Base-by-base conservation (phyloP, 2,329 filamentous ascomycete species). In the Cryphonectria radicalis region DNA sequence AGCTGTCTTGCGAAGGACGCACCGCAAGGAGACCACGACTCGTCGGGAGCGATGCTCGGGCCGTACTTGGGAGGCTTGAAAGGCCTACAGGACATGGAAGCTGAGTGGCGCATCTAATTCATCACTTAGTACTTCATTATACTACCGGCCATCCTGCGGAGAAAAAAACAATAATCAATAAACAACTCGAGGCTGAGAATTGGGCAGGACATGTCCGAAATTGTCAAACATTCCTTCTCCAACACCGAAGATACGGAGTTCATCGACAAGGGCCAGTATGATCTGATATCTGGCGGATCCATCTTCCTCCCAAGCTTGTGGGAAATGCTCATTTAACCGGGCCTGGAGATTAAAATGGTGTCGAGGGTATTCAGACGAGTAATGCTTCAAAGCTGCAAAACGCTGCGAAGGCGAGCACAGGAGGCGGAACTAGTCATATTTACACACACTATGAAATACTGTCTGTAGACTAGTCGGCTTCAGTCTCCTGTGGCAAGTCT, bases 61-160 rank as follows among this genome's bases (percentile, higher is more conserved):
- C 67, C 63, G 1, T 69, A 66, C 8, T 17, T 66, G 53, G 55
- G 53, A 28, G 66, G 59, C 11, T 53, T 32, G 8, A 68, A 53
- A 46, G 8, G 53, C 55, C 1, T 70, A 63, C 63, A 70, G 35
- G 42, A 63, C 68, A 17, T 66, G 68, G 63, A 6, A 28, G 25
- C 63, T 70, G 43, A 70, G 68, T 40, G 11, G 8, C 10, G 25
- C n/a, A 22, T 37, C 22, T 40, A 8, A 6, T 46, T 19, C 17
- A 22, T 46, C 19, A 7, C 1, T 7, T 32, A 46, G 22, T 46
- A 2, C 1, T 7, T n/a, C n/a, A n/a, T n/a, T 3, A 46, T 46
- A 3, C 5, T 46, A 46, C 17, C 43, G 10, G 13, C 14, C 17
- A 42, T 11, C 28, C 50, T 40, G 19, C 22, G 28, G 10, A 7